Evolutionary conservation across 768 basidiomycete species (phyloP).

Genomic region (Russula abietina): DNA sequence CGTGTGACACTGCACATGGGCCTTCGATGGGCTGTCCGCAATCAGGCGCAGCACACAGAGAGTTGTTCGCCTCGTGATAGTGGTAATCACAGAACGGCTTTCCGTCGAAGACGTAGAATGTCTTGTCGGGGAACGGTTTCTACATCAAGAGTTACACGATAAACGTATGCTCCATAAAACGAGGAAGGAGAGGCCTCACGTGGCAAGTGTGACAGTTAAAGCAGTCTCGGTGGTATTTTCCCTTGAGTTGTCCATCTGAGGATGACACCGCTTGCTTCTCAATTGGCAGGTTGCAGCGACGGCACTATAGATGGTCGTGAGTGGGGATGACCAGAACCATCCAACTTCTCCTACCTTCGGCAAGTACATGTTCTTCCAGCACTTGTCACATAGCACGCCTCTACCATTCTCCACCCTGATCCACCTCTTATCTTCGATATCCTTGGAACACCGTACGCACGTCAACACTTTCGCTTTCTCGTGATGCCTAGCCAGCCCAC

Average conservation of each 20-base stretch:
- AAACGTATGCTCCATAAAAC: slow-evolving; percentile 8
- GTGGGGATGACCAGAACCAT: slow-evolving; percentile 8
- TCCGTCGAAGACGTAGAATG: slow-evolving; percentile 87
- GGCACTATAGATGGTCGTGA: slow-evolving; percentile 49
- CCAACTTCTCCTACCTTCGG: slow-evolving; percentile 52
- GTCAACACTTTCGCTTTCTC: slow-evolving; percentile 20
- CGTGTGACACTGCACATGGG: slow-evolving; percentile 81
- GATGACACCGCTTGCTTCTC: slow-evolving; percentile 89
- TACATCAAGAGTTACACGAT: slow-evolving; percentile 28
- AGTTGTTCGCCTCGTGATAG: slow-evolving; percentile 88
- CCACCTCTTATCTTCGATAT: slow-evolving; percentile 78
- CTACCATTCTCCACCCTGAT: slow-evolving; percentile 67
- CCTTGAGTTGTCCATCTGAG: slow-evolving; percentile 89
- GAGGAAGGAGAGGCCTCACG: slow-evolving; percentile 36
- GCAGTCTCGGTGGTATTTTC: slow-evolving; percentile 89
- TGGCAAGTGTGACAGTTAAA: slow-evolving; percentile 85
- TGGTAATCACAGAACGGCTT: slow-evolving; percentile 89
- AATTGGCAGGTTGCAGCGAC: slow-evolving; percentile 79
- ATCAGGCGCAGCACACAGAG: slow-evolving; percentile 68
- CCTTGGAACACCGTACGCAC: slow-evolving; percentile 65
- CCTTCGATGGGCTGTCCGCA: slow-evolving; percentile 93
- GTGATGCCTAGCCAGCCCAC: slow-evolving; percentile 4
- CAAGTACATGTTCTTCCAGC: slow-evolving; percentile 96
- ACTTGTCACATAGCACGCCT: slow-evolving; percentile 73
- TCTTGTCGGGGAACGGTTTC: slow-evolving; percentile 87